Evolutionary conservation across 441 rosid species (phyloP), one percentile per base, ranked within the genome.

Genomic region (Erodium chrysanthum): DNA sequence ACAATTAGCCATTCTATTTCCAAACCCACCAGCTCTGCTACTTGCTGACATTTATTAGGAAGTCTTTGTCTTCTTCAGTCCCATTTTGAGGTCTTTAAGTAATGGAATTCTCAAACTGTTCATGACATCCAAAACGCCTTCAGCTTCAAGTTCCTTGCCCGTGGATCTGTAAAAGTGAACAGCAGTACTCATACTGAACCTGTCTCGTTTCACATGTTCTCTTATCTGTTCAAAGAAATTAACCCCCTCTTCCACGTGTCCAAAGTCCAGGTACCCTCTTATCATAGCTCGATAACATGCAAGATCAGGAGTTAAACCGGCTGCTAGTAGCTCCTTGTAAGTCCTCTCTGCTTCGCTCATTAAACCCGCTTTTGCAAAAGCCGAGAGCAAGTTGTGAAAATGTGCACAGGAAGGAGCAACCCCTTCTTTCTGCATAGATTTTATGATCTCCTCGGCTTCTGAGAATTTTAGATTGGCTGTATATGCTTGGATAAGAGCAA

Each of bases 271-370:
- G 79, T 85, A 88, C 42, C 91, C 90, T 78, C 85, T 84, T 12
- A 86, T 76, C 83, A 88, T 83, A 37, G 78, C 75, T 37, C 82
- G 81, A 33, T 44, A 76, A 76, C 89, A 87, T 25, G 82, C 74
- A 68, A 77, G 72, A 68, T 86, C 87, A 58, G 89, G 89, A 78
- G 63, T 73, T 71, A 83, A 67, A 65, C 86, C 84, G 56, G 71
- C 72, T 27, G 68, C 58, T 2, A 75, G 54, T 65, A 86, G 74
- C 70, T 83, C 74, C 67, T 67, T 42, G 62, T 81, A 88, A 50
- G 84, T 80, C 74, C 85, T 83, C 75, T 80, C 85, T 0, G 93
- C 96, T 35, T 88, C 90, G 27, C 15, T 66, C 74, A 83, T 83
- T 73, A 73, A 75, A 76, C 91, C 96, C 7, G 78, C 83, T 70